A percentile compares a stretch with the other conserved stretches of the same genome.
Conservation (phyloP, 148 eudicot genomes). For the Chenopodium album region DNA sequence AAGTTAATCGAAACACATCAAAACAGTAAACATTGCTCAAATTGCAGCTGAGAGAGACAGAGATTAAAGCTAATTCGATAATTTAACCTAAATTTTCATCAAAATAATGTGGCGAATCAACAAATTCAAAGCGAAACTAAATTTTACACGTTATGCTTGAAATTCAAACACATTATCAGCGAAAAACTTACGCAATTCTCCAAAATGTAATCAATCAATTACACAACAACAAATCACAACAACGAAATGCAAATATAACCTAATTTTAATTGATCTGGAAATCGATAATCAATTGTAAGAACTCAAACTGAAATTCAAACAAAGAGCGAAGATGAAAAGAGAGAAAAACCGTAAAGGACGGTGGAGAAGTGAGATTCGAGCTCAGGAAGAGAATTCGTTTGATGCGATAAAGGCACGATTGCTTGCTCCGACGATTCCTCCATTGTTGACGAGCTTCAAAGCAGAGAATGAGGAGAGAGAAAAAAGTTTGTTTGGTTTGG, state of each 20-base stretch:
- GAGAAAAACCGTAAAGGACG: conserved; percentile 46
- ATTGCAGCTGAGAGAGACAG: not conserved
- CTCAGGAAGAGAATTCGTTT: conserved; percentile 27
- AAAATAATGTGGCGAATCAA: too few relatives aligned
- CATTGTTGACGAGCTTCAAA: conserved; percentile 14
- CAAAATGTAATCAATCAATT: not conserved
- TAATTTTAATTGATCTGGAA: not conserved
- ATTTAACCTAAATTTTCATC: not conserved
- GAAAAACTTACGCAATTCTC: not conserved
- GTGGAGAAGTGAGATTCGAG: conserved; percentile 55
- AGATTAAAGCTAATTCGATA: not conserved
- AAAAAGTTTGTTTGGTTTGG: not conserved
- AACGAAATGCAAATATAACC: not conserved
- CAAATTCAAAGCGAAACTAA: not conserved
- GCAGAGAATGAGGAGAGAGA: not conserved
- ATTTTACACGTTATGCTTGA: too few relatives aligned
- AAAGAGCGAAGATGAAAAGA: not conserved
- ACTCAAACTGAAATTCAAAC: conserved; percentile 2
- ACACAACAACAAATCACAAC: not conserved
- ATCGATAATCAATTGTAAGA: not conserved
- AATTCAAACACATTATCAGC: not conserved
- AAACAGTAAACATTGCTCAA: not conserved
- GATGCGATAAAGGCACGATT: conserved; percentile 42
- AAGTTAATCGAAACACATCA: not conserved
- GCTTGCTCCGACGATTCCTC: conserved; percentile 28